Conservation (phyloP, 2,329 filamentous ascomycete genomes). For the Lasiodiplodia sp. region DNA sequence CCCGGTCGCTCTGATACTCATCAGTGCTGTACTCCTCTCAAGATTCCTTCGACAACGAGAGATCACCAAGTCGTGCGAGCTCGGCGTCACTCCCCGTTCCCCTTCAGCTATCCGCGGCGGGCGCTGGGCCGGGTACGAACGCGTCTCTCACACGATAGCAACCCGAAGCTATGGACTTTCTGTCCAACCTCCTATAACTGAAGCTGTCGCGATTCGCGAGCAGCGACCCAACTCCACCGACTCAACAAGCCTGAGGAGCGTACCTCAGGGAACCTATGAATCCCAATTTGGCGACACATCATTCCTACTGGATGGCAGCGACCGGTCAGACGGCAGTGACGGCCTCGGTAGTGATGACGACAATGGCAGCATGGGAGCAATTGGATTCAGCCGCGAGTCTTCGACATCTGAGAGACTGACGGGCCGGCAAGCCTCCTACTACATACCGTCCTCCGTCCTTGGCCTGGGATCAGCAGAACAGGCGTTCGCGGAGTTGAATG, state of each 20-base stretch:
- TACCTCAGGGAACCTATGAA: neutral
- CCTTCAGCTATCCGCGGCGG: neutral
- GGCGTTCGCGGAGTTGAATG: neutral
- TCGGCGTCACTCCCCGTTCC: neutral
- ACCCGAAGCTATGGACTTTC: neutral
- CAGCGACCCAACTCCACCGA: neutral
- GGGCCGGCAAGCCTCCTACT: neutral
- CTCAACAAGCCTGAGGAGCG: neutral
- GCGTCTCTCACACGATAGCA: neutral
- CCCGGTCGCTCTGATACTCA: neutral
- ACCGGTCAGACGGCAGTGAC: neutral
- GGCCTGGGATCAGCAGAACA: neutral
- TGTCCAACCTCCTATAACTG: neutral
- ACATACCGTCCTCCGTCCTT: slow-evolving; percentile 5
- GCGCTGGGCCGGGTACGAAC: neutral
- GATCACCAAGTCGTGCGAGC: neutral
- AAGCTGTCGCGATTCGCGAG: neutral
- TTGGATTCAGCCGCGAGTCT: neutral
- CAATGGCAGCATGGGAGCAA: neutral
- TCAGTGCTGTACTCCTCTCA: neutral
- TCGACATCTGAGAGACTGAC: neutral
- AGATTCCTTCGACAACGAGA: neutral
- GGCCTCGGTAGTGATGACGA: neutral
- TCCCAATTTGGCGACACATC: neutral
- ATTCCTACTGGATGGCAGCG: neutral